These are phyloP conservation scores for Paramecium tetraurelia DNA, from an alignment of 73 alveolate species.

Conservation along the genomic window DNA sequence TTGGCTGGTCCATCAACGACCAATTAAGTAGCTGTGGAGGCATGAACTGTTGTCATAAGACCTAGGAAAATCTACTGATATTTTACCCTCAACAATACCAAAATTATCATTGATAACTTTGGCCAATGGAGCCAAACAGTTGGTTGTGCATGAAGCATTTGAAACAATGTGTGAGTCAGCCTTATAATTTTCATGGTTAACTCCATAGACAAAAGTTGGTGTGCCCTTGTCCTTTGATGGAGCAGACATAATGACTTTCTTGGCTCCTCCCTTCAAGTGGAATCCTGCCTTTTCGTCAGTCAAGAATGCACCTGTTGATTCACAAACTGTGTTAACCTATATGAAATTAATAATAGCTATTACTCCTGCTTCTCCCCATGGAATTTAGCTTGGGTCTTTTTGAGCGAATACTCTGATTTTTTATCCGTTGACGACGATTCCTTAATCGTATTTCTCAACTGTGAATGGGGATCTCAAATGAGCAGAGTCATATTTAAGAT, in stretches of 20 bases:
- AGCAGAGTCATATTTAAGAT: slow-evolving; percentile 81
- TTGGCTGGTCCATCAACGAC: slow-evolving; percentile 98
- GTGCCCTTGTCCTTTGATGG: slow-evolving; percentile 87
- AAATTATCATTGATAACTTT: slow-evolving; percentile 94
- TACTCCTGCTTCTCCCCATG: slow-evolving; percentile 91
- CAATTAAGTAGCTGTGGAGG: slow-evolving; percentile 92
- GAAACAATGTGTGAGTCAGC: slow-evolving; percentile 80
- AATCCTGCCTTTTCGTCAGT: slow-evolving; percentile 80
- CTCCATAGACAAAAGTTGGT: slow-evolving; percentile 95
- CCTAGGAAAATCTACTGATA: slow-evolving; percentile 33
- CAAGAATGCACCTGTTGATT: slow-evolving; percentile 93
- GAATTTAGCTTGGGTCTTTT: slow-evolving; percentile 83
- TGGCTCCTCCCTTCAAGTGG: slow-evolving; percentile 94
- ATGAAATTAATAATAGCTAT: too few relatives aligned
- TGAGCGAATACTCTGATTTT: slow-evolving; percentile 75
- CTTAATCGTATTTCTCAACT: slow-evolving; percentile 59
- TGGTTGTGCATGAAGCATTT: slow-evolving; percentile 98
- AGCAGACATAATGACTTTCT: slow-evolving; percentile 92
- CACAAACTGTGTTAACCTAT: slow-evolving; percentile 89
- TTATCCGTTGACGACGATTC: slow-evolving; percentile 85
- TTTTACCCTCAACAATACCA: slow-evolving; percentile 90
- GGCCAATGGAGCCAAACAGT: slow-evolving; percentile 96
- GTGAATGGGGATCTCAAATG: slow-evolving; percentile 63
- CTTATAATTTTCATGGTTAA: slow-evolving; percentile 81
- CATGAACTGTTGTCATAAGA: slow-evolving; percentile 97